These are phyloP conservation scores for Exophiala aquamarina DNA, from an alignment of 2,329 filamentous ascomycete genomes.

Conservation along the genomic window DNA sequence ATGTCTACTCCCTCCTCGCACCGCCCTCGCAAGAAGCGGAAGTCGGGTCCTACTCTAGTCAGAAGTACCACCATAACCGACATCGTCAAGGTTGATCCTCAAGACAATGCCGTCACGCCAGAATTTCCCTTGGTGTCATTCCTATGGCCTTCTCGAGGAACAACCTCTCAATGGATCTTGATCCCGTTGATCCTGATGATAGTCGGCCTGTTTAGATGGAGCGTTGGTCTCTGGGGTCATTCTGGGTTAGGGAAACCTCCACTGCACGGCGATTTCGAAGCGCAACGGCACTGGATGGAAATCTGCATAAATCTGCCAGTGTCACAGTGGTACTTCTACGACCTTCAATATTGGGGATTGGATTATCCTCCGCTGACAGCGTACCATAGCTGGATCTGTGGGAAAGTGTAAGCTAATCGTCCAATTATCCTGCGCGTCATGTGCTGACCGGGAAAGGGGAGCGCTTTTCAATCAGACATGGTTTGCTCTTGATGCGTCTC, in stretches of 20 bases:
- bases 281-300: constrained; percentile 99
- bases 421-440: constrained; percentile 15
- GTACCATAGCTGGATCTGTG: constrained; percentile 96
- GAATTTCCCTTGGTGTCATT: constrained; percentile 92
- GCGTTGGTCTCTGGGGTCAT: constrained; percentile 88
- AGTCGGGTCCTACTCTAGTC: constrained; percentile 30
- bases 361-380: constrained; percentile 97
- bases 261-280: constrained; percentile 96
- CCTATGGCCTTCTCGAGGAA: constrained; percentile 82
- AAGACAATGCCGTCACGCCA: constrained; percentile 55
- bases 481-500: constrained; percentile 83
- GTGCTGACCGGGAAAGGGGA: constrained; percentile 52
- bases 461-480: constrained; percentile 74
- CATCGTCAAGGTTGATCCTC: constrained; percentile 43
- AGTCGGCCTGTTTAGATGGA: constrained; percentile 91
- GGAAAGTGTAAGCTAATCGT: constrained; percentile 63
- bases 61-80: constrained; percentile 40
- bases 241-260: constrained; percentile 83
- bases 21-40: constrained; percentile 48
- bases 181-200: constrained; percentile 85
- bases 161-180: constrained; percentile 86
- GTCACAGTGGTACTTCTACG: constrained; percentile 97
- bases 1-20: constrained; percentile 32
- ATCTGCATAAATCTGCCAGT: constrained; percentile 84
- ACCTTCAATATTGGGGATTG: constrained; percentile 94